Evolutionary conservation across 225 moss, liverwort and hornwort species (phyloP).

Genomic region (Lunularia cruciata): DNA sequence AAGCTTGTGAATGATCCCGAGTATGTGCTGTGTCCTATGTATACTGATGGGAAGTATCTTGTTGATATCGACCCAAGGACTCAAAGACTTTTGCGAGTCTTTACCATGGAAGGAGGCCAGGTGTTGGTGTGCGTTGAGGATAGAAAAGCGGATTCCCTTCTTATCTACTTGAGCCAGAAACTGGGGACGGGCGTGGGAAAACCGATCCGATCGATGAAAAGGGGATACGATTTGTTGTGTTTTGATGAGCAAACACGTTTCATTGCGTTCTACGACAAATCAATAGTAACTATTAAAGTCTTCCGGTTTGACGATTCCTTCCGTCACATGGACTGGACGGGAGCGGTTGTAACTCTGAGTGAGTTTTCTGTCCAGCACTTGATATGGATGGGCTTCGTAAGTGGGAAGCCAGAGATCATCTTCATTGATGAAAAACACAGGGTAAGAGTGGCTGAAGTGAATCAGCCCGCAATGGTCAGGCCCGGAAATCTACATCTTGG

Average conservation of each 20-base stretch:
- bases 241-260: slow-evolving; percentile 50
- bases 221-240: slow-evolving; percentile 35
- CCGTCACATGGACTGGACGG: slow-evolving; percentile 40
- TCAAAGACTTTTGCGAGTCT: slow-evolving; percentile 15
- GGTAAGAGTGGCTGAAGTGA: slow-evolving; percentile 44
- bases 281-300: slow-evolving; percentile 16
- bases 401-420: slow-evolving; percentile 46
- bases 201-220: slow-evolving; percentile 6
- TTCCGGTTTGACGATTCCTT: slow-evolving; percentile 43
- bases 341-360: slow-evolving; percentile 27
- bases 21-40: slow-evolving; percentile 18
- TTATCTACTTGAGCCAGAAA: slow-evolving; percentile 40
- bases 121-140: slow-evolving; percentile 33
- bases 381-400: slow-evolving; percentile 61
- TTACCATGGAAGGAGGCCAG: slow-evolving; percentile 37
- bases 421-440: slow-evolving; percentile 43
- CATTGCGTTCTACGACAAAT: slow-evolving; percentile 37
- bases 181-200: slow-evolving; percentile 22
- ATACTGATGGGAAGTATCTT: slow-evolving; percentile 14
- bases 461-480: slow-evolving; percentile 41
- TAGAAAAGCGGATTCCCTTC: background rate
- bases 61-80: slow-evolving; percentile 41
- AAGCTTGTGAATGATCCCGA: slow-evolving; percentile 2
- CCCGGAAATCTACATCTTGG: slow-evolving; percentile 41
- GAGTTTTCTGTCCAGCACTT: slow-evolving; percentile 28